A percentile compares a stretch with the other conserved stretches of the same genome.
phyloP scores from a whole-genome alignment of 495 filamentous ascomycete genomes.

The Talaromyces thailandensis region DNA sequence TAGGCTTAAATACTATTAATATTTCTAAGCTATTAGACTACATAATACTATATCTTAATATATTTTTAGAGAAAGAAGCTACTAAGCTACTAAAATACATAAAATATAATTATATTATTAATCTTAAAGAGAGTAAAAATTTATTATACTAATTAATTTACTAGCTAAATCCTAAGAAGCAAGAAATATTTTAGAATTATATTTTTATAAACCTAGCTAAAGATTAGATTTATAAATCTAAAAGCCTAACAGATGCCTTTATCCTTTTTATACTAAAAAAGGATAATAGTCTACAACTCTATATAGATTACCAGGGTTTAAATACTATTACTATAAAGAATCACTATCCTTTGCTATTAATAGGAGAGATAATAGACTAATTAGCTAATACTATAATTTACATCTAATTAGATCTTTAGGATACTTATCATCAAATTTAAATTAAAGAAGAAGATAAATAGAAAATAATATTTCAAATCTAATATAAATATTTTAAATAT shows the following conservation, averaged over 20 bases:
- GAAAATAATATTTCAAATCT: too few species aligned
- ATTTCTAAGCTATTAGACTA: not conserved
- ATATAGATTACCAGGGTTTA: slow-evolving; percentile 9
- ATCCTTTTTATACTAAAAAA: slow-evolving; percentile 8
- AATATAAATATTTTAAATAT: too few species aligned
- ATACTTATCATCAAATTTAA: too few species aligned
- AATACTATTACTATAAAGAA: slow-evolving; percentile 13
- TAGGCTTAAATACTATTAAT: too few species aligned
- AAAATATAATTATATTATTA: slow-evolving; percentile 4
- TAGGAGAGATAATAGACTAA: not conserved
- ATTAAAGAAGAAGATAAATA: too few species aligned
- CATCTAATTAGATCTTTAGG: too few species aligned
- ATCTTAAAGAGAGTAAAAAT: slow-evolving; percentile 2
- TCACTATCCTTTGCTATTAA: not conserved
- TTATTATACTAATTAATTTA: slow-evolving; percentile 5
- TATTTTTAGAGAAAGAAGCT: not conserved
- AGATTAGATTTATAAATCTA: slow-evolving; percentile 6
- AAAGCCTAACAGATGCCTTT: not conserved
- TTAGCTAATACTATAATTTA: too few species aligned
- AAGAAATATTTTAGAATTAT: not conserved
- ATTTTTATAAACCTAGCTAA: not conserved
- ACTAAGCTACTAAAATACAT: not conserved
- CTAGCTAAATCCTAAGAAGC: not conserved
- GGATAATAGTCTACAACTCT: not conserved
- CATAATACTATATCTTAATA: not conserved